A percentile compares a stretch with the other conserved stretches of the same genome.
These are phyloP conservation scores for Metarhizium brunneum DNA, from an alignment of 2,329 filamentous ascomycete genomes.

Conservation along the genomic window DNA sequence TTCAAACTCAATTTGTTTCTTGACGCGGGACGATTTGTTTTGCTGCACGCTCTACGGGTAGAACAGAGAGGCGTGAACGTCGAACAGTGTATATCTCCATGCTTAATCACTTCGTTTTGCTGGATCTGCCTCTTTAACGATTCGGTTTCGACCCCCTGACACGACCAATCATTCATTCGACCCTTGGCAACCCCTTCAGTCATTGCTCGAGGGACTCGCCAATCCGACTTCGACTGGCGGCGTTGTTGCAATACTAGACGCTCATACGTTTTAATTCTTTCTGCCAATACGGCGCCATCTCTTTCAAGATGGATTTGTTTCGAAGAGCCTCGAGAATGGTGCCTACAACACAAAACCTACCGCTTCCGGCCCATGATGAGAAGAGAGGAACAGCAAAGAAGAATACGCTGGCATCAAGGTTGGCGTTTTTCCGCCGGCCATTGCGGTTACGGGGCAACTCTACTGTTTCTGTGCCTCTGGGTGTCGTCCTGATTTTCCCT, in stretches of 20 bases:
- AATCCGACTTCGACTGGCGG: background rate
- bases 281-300: background rate
- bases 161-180: background rate
- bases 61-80: background rate
- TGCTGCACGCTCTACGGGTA: background rate
- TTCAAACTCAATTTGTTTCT: background rate
- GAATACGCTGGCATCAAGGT: constrained; percentile 35
- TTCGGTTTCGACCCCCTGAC: background rate
- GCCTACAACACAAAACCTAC: constrained; percentile 29
- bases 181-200: background rate
- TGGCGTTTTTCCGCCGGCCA: constrained; percentile 78
- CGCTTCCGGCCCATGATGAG: constrained; percentile 41
- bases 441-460: constrained; percentile 88
- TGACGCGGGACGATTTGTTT: background rate
- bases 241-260: background rate
- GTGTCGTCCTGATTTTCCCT: constrained; percentile 87
- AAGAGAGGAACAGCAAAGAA: constrained; percentile 31
- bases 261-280: background rate
- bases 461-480: constrained; percentile 82
- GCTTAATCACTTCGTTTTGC: background rate
- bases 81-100: background rate
- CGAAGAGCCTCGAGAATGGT: constrained; percentile 44
- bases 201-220: background rate
- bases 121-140: background rate
- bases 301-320: constrained; percentile 45